Percentiles rank a stretch among this genome's conserved stretches.
Conservation (phyloP, 371 early-diverging fungal genomes). For the Saksenaea vasiformis region DNA sequence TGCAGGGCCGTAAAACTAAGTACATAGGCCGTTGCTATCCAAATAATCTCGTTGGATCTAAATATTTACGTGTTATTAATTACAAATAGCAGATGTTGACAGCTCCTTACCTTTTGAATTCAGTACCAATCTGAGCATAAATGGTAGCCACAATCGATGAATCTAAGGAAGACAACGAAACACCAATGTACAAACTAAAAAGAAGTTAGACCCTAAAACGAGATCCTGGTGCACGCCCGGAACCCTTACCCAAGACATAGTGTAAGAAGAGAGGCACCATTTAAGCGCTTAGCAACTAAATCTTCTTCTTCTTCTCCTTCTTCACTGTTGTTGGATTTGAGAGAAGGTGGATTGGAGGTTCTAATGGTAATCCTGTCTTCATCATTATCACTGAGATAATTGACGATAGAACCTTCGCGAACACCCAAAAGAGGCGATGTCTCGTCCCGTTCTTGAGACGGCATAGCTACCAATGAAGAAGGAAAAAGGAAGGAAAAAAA, state of each 20-base stretch:
- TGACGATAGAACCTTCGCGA: constrained; percentile 4
- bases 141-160: constrained; percentile 83
- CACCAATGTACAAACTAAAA: constrained; percentile 41
- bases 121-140: constrained; percentile 73
- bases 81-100: too few species aligned
- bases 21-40: constrained; percentile 79
- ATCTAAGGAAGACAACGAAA: constrained; percentile 75
- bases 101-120: constrained; percentile 58
- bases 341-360: constrained; percentile 29
- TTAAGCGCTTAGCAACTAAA: constrained; percentile 34
- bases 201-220: background rate
- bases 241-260: constrained; percentile 37
- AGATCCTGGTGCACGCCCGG: too few species aligned
- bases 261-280: constrained; percentile 38
- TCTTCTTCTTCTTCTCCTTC: constrained; percentile 22
- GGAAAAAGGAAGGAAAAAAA: constrained; percentile 10
- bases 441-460: constrained; percentile 21
- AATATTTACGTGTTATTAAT: background rate
- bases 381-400: constrained; percentile 13
- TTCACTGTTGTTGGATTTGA: constrained; percentile 7
- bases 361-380: constrained; percentile 33
- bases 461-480: background rate
- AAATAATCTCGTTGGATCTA: constrained; percentile 60
- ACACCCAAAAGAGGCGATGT: constrained; percentile 30
- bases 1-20: constrained; percentile 77